These are phyloP conservation scores for Mycena filopes DNA, from an alignment of 768 basidiomycete genomes.

Conservation along the genomic window DNA sequence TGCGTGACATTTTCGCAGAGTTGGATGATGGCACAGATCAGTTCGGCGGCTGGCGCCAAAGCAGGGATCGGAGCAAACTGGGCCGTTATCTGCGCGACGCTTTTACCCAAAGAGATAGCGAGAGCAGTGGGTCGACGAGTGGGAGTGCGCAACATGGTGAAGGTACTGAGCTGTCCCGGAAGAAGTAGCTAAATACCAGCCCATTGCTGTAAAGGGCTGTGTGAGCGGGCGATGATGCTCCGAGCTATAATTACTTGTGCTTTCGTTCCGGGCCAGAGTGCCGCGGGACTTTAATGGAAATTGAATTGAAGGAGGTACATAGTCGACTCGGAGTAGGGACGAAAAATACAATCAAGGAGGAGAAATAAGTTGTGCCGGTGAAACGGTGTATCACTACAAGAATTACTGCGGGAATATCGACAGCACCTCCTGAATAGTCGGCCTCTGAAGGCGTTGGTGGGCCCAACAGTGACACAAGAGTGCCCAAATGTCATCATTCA, in stretches of 20 bases:
- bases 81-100: constrained; percentile 57
- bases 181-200: too few species aligned
- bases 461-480: constrained; percentile 58
- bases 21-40: constrained; percentile 54
- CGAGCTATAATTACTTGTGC: too few species aligned
- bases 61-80: constrained; percentile 61
- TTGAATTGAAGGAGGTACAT: too few species aligned
- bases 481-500: constrained; percentile 57
- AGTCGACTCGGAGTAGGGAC: too few species aligned
- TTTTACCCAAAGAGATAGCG: constrained; percentile 41
- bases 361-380: too few species aligned
- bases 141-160: constrained; percentile 1
- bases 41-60: constrained; percentile 53
- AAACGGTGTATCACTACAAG: background rate
- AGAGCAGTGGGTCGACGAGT: constrained; percentile 12
- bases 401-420: constrained; percentile 14
- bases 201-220: constrained; percentile 9
- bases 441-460: constrained; percentile 46
- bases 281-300: too few species aligned
- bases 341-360: too few species aligned
- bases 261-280: too few species aligned
- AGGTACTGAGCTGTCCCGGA: background rate
- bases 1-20: constrained; percentile 58
- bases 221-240: too few species aligned
- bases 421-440: constrained; percentile 50